Base-by-base conservation (phyloP, 345 rosid species). In the Populus simonii region DNA sequence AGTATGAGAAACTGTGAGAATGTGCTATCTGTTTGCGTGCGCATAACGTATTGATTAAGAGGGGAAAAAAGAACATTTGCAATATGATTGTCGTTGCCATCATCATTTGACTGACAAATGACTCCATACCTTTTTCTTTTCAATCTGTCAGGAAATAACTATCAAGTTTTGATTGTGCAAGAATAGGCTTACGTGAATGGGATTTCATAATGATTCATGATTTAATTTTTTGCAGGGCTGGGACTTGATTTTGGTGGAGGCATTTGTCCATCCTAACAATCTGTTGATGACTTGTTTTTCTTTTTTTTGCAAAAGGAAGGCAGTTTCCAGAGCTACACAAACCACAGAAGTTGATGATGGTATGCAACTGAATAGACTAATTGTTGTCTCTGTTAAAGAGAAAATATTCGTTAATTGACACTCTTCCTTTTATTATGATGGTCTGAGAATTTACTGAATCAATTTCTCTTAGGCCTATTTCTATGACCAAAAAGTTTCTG, bases 311-410 rank as follows among this genome's bases (percentile, higher is more conserved):
- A 78, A 41, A 80, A 84, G 69, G 85, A 87, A 76, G 81, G 17
- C 61, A 66, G 76, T 78, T 83, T 6, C 74, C 41, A 65, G 36
- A 41, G 10, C 79, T 84, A 38, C 31, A 61, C 74, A 6, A 31
- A 36, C 71, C 18, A 57, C 38, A 41, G 91, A 88, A 49, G 71
- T 82, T 8, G 84, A 85, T 78, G 90, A 89, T 77, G 92, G 94
- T 87, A 85, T 71, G 75, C 35, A 33, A 51, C 59, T 75, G 39
- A 53, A 15, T 31, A 70, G n/a, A 61, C 13, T 63, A 66, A 67
- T 67, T 61, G 29, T 55, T 70, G 7, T 76, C 29, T 41, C 35
- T 43, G n/a, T 39, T 55, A n/a, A 61, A n/a, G 31, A 39, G 15
- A 20, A 27, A n/a, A 62, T 59, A 41, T 31, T 36, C 31, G 41